Evolutionary conservation across 495 filamentous ascomycete species (phyloP), one percentile per base, ranked within the genome.

Genomic region (Penicillium atrosanguineum): DNA sequence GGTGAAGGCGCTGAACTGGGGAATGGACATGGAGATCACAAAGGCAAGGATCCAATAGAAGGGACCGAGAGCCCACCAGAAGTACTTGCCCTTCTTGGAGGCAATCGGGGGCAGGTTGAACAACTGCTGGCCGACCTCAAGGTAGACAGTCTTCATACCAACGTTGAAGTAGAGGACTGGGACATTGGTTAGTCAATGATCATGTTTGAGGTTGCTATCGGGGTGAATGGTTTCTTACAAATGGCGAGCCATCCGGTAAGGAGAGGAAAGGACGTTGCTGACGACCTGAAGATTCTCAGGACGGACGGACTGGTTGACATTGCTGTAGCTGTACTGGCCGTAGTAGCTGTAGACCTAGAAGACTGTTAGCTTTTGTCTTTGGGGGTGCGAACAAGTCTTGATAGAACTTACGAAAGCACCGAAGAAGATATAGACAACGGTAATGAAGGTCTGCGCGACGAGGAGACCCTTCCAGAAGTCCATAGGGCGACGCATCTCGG

Each of bases 401-500:
- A 3, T n/a, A 44, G 25, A 40, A 15, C 57, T 53, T 56, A 61
- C 58, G 53, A 81, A 81, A 23, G 76, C 55, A 16, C 82, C 83
- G 63, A 79, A 86, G 66, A 85, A 71, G 44, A 83, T 59, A 58
- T 82, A 81, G 40, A 69, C 60, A 16, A 65, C 49, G 51, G 70
- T 77, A 61, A 83, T 83, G 62, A 82, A 81, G 40, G 65, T 65
- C 59, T 83, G 72, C 12, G 80, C 82, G 39, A 69, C 57, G 43
- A 81, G 60, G 46, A 84, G 61, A 7, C 74, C 79, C 63, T 84
- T 85, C 76, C 77, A 81, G 65, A 86, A 86, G 53, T 86, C 83
- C 55, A 68, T 69, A 0, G 82, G 82, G 37, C 76, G 75, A 8
- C 82, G 77, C 81, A 85, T 87, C 67, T 88, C 85, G 18, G 83